A percentile compares a stretch with the other conserved stretches of the same genome.
These are phyloP conservation scores for Globisporangium emineosum DNA, from an alignment of 352 stramenopile genomes.

Conservation along the genomic window DNA sequence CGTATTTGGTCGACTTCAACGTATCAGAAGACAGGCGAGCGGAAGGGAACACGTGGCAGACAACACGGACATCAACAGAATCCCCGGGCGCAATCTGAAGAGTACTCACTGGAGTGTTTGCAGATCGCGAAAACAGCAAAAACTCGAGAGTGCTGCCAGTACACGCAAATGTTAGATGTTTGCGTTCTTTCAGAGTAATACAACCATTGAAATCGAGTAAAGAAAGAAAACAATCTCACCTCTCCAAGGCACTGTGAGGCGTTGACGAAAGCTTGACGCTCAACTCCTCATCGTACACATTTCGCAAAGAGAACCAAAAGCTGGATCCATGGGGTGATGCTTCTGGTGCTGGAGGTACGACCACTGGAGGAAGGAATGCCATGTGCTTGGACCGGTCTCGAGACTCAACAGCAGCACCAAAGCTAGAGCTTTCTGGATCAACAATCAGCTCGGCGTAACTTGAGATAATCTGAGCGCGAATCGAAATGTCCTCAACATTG, in stretches of 20 bases:
- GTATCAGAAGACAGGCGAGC: conserved; percentile 52
- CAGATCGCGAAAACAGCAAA: conserved; percentile 71
- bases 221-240: conserved; percentile 25
- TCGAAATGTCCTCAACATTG: conserved; percentile 64
- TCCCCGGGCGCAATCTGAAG: conserved; percentile 72
- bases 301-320: conserved; percentile 84
- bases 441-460: conserved; percentile 81
- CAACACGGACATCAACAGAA: conserved; percentile 80
- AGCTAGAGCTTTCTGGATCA: conserved; percentile 68
- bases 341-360: conserved; percentile 60
- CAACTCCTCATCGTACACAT: conserved; percentile 86
- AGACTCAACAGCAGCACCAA: conserved; percentile 23
- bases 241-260: conserved; percentile 37
- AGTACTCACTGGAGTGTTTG: conserved; percentile 70
- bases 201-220: neutral
- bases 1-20: conserved; percentile 31
- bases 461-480: conserved; percentile 77
- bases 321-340: conserved; percentile 47
- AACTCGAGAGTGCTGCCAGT: conserved; percentile 65
- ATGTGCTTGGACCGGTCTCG: conserved; percentile 32
- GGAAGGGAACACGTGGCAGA: conserved; percentile 67
- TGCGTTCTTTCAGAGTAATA: neutral
- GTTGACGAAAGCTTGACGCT: conserved; percentile 56
- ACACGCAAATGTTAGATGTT: conserved; percentile 6
- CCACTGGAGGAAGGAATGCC: conserved; percentile 71